phyloP scores from a whole-genome alignment of 805 yeast species.

The Ogataea pignaliae region DNA sequence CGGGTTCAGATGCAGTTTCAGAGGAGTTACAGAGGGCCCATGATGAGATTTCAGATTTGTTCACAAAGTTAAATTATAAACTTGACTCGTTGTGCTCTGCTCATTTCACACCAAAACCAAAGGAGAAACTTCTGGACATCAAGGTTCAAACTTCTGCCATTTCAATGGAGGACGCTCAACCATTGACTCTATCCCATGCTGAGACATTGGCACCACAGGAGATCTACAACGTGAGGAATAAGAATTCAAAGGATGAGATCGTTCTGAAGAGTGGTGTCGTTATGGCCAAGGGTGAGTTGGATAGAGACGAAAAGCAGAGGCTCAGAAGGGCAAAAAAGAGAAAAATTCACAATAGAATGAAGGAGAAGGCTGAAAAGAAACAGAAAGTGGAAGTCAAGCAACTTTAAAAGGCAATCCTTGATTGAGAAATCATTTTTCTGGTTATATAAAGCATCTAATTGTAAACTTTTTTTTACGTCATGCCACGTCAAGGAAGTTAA shows the following conservation, averaged over 20 bases:
- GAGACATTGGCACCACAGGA: conserved; percentile 93
- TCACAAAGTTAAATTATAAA: conserved; percentile 57
- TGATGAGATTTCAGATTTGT: conserved; percentile 68
- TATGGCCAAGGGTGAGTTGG: conserved; percentile 74
- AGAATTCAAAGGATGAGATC: conserved; percentile 52
- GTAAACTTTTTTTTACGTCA: no score
- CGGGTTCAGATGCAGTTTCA: conserved; percentile 34
- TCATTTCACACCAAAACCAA: conserved; percentile 88
- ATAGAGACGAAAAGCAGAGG: conserved; percentile 81
- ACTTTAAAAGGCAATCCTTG: neutral
- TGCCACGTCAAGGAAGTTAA: no score
- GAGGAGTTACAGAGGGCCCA: conserved; percentile 73
- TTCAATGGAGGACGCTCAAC: conserved; percentile 95
- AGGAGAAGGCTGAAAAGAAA: conserved; percentile 28
- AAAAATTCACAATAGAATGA: conserved; percentile 39
- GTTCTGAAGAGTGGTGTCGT: conserved; percentile 73
- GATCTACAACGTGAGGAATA: conserved; percentile 53
- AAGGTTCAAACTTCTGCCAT: conserved; percentile 81
- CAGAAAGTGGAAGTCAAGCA: conserved; percentile 19
- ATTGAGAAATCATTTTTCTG: no score
- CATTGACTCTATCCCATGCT: conserved; percentile 70
- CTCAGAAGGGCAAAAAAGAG: conserved; percentile 84
- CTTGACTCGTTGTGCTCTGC: conserved; percentile 92
- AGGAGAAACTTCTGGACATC: conserved; percentile 72
- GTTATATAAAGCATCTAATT: no score